A percentile compares a stretch with the other conserved stretches of the same genome.
Conservation (phyloP, 2,329 filamentous ascomycete genomes). For the Arthrobotrys sphaeroides region DNA sequence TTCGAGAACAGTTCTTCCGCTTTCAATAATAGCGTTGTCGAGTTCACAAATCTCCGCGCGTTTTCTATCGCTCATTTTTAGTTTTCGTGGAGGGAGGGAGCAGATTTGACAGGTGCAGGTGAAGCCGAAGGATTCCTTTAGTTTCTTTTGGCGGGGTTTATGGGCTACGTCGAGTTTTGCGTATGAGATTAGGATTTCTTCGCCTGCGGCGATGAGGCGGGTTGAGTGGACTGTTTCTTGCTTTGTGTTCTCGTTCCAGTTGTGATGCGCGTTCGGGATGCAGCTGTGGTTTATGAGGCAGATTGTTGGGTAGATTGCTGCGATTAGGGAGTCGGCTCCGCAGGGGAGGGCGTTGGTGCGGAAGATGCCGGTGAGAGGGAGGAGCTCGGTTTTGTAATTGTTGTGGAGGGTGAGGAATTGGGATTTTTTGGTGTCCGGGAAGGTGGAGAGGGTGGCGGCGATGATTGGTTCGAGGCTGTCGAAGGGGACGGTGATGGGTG, state of each 20-base stretch:
- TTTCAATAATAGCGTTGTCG: conserved; percentile 58
- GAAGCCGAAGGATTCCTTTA: conserved; percentile 61
- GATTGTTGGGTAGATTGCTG: conserved; percentile 59
- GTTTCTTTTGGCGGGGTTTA: conserved; percentile 56
- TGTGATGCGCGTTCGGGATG: conserved; percentile 59
- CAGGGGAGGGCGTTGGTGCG: conserved; percentile 60
- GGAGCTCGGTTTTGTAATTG: conserved; percentile 57
- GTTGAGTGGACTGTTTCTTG: conserved; percentile 60
- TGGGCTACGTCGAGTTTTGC: background rate
- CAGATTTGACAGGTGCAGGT: conserved; percentile 60
- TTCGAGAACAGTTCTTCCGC: conserved; percentile 55
- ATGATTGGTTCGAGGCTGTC: conserved; percentile 18
- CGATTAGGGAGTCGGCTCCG: conserved; percentile 54
- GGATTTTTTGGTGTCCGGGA: conserved; percentile 55
- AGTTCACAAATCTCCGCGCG: conserved; percentile 58
- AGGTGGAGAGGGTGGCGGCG: conserved; percentile 52
- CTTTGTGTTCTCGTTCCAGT: conserved; percentile 57
- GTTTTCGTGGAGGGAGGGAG: conserved; percentile 56
- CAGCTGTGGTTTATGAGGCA: conserved; percentile 61
- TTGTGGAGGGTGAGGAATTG: conserved; percentile 58
- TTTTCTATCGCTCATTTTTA: conserved; percentile 58
- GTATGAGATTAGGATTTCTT: conserved; percentile 60
- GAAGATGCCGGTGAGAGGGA: conserved; percentile 53
- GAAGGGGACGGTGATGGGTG: background rate
- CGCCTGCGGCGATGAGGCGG: conserved; percentile 57